phyloP scores from a whole-genome alignment of 257 asterid genomes.

The Solanum piurae region DNA sequence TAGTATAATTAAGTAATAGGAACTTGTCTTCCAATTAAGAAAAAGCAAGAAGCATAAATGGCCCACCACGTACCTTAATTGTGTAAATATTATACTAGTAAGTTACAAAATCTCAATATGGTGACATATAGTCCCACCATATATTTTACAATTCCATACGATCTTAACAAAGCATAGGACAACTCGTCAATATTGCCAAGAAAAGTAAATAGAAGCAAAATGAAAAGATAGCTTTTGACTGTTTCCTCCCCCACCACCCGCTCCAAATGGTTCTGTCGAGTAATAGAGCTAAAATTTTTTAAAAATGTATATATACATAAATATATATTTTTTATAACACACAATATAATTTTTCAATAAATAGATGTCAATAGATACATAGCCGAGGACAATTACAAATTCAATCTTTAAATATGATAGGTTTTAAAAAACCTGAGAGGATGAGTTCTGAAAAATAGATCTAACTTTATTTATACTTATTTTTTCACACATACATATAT shows the following conservation, averaged over 20 bases:
- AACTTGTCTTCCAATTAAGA: slow-evolving; percentile 28
- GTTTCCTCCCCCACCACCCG: neutral
- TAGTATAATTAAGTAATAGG: neutral
- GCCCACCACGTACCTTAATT: slow-evolving; percentile 17
- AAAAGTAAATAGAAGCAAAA: neutral
- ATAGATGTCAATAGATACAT: no score
- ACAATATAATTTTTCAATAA: neutral
- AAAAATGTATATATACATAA: neutral
- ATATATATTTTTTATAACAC: neutral
- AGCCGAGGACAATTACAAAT: neutral
- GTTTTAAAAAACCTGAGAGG: neutral
- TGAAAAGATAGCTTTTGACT: neutral
- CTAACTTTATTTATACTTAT: neutral
- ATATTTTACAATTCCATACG: slow-evolving; percentile 10
- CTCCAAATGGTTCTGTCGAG: neutral
- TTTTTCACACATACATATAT: neutral
- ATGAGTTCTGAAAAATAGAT: neutral
- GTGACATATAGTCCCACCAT: slow-evolving; percentile 31
- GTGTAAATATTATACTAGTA: neutral
- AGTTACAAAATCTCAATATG: slow-evolving; percentile 4
- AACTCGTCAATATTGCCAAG: neutral
- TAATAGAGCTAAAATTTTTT: neutral
- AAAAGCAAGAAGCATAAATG: slow-evolving; percentile 9
- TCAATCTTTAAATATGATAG: neutral
- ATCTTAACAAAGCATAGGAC: neutral